Base-by-base conservation (phyloP, 2,329 filamentous ascomycete species). In the Microdochium trichocladiopsis region DNA sequence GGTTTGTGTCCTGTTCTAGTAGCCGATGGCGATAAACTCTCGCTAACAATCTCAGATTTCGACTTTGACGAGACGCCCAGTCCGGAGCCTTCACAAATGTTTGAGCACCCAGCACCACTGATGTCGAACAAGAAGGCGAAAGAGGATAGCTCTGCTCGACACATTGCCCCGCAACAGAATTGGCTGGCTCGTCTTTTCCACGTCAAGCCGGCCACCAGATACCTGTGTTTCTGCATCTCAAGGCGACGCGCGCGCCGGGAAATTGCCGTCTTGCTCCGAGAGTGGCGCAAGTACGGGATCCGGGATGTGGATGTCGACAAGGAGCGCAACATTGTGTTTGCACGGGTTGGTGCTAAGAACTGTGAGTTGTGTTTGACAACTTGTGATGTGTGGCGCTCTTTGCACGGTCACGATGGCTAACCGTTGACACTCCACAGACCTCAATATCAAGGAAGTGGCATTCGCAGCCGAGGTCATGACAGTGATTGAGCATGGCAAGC, bases 131-230 rank as follows among this genome's bases (percentile, higher is more conserved):
- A 58, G 61, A 41, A 50, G 49, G 52, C 58, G 56, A 10, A 62
- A 64, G 18, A 59, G 58, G 22, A 50, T 58, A 14, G 47, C 57
- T 36, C 52, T 55, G 52, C 77, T 78, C 52, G 78, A 77, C 41
- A 45, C 68, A 87, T 80, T 61, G 84, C 83, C 56, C 79, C 83
- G 25, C 86, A 84, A 64, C 85, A 90, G 63, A 95, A 87, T 60
- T 96, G 93, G 92, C 80, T 97, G 51, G 87, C 90, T 25, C 87
- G 90, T 16, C 82, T 97, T 47, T 90, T 97, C 72, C 84, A 90
- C 52, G 86, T 96, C 64, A 96, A 94, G 66, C 93, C 93, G 1
- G 88, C 86, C 0, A 86, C 76, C 16, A 82, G 83, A 57, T 79
- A 88, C 25, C 69, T 96, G 16, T 94, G 90, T 66, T 85, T 96